phyloP scores from a whole-genome alignment of 75 land plant species.

The Azolla pinnata region DNA sequence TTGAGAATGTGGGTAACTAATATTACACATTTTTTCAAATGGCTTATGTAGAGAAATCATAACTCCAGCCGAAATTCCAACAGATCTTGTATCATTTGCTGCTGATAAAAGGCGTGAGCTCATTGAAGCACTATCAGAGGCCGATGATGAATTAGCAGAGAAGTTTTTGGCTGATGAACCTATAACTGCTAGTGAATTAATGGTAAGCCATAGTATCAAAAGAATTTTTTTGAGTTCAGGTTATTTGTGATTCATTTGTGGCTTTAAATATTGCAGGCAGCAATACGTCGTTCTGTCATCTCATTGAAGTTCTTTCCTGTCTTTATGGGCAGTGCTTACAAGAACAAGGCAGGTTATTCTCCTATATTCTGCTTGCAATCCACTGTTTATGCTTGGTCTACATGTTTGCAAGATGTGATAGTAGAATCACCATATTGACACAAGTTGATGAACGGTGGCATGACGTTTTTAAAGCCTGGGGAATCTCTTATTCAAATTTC shows the following conservation, averaged over 20 bases:
- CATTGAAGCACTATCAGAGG: constrained; percentile 88
- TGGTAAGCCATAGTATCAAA: constrained; percentile 27
- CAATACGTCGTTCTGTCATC: constrained; percentile 81
- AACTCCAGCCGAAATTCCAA: constrained; percentile 53
- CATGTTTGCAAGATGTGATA: too few species aligned
- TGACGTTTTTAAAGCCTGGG: too few species aligned
- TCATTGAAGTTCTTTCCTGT: constrained; percentile 83
- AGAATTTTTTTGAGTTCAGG: neutral
- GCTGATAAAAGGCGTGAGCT: constrained; percentile 79
- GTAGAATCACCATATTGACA: too few species aligned
- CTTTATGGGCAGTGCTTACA: constrained; percentile 99
- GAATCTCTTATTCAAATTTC: too few species aligned
- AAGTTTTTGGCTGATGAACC: constrained; percentile 84
- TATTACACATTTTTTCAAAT: too few species aligned
- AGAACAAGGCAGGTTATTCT: constrained; percentile 64
- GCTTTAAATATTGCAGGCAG: constrained; percentile 37
- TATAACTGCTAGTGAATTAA: constrained; percentile 59
- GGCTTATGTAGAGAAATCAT: constrained; percentile 63
- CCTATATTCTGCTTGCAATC: neutral
- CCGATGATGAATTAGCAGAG: constrained; percentile 91
- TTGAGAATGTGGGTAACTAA: too few species aligned
- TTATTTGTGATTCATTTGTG: neutral
- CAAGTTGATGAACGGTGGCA: too few species aligned
- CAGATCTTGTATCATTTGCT: constrained; percentile 42
- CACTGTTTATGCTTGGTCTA: too few species aligned